These are phyloP conservation scores for Zostera marina DNA, from an alignment of 116 monocot species.

Conservation along the genomic window DNA sequence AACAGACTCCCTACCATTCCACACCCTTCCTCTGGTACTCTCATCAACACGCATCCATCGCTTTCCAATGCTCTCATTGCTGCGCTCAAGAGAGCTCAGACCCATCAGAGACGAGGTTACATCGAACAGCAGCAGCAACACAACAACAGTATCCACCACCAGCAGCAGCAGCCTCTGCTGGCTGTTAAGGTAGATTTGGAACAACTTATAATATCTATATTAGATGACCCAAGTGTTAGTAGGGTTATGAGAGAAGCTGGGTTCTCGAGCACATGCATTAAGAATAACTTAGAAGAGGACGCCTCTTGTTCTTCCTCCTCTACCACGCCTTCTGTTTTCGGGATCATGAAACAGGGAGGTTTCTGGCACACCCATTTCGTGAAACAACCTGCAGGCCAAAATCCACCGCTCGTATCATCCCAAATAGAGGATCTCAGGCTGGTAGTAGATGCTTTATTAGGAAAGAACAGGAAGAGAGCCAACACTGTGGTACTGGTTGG, in stretches of 20 bases:
- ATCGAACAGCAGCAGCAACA: slow-evolving; percentile 62
- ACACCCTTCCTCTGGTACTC: slow-evolving; percentile 24
- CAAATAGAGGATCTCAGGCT: slow-evolving; percentile 45
- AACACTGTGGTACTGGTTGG: slow-evolving; percentile 37
- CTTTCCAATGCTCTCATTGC: slow-evolving; percentile 93
- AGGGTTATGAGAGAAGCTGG: slow-evolving; percentile 96
- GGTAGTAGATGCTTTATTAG: slow-evolving; percentile 44
- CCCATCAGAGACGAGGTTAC: slow-evolving; percentile 81
- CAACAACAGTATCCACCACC: slow-evolving; percentile 19
- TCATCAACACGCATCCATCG: slow-evolving; percentile 34
- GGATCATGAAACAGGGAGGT: slow-evolving; percentile 6
- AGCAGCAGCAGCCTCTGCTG: slow-evolving; percentile 51
- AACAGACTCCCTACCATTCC: slow-evolving; percentile 75
- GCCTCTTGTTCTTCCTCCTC: slow-evolving; percentile 10
- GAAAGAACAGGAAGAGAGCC: slow-evolving; percentile 30
- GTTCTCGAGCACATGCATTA: slow-evolving; percentile 75
- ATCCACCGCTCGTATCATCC: slow-evolving; percentile 13
- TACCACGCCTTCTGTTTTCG: slow-evolving; percentile 17
- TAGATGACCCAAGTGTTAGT: slow-evolving; percentile 93
- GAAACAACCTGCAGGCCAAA: slow-evolving; percentile 23
- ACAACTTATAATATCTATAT: slow-evolving; percentile 80
- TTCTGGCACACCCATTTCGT: slow-evolving; percentile 43
- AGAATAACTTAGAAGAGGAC: slow-evolving; percentile 60
- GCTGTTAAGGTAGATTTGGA: slow-evolving; percentile 85
- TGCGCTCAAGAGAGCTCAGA: slow-evolving; percentile 89